Conservation (phyloP, 208 protist species). For the Spongospora subterranea region DNA sequence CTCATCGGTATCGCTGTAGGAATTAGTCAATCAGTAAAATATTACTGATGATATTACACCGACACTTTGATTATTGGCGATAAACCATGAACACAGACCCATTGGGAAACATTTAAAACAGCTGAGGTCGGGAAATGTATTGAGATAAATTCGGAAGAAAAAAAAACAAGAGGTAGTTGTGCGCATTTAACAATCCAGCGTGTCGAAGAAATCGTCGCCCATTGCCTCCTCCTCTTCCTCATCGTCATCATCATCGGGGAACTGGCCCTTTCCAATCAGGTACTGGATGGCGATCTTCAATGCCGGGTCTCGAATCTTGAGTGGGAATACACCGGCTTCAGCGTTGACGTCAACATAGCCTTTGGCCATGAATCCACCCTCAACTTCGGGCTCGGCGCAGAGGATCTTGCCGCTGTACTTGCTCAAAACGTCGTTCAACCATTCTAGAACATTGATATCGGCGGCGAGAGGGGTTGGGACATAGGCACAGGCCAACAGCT, state of each 20-base stretch:
- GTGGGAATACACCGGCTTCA: background rate
- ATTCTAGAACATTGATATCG: conserved; percentile 2
- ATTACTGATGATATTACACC: no score
- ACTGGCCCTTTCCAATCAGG: conserved; percentile 32
- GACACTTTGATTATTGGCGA: no score
- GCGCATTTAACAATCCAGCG: conserved; percentile 1
- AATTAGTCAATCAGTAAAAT: no score
- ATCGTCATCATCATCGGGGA: conserved; percentile 52
- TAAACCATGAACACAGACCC: no score
- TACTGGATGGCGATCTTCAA: conserved; percentile 53
- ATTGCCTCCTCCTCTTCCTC: background rate
- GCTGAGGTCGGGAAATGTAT: no score
- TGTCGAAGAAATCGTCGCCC: conserved; percentile 48
- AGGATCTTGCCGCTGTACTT: conserved; percentile 26
- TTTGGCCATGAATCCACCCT: conserved; percentile 5
- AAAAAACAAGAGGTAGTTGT: background rate
- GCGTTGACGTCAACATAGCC: conserved; percentile 1
- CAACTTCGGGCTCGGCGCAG: background rate
- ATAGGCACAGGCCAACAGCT: conserved; percentile 10
- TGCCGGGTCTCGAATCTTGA: conserved; percentile 5
- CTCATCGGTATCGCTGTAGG: no score
- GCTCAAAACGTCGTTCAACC: conserved; percentile 20
- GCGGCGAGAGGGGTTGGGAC: conserved; percentile 3
- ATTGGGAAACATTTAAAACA: no score
- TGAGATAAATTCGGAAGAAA: no score